Evolutionary conservation across 352 stramenopile genomes (phyloP), one percentile per base, ranked within the genome.

Genomic region (Phytophthora pistaciae): DNA sequence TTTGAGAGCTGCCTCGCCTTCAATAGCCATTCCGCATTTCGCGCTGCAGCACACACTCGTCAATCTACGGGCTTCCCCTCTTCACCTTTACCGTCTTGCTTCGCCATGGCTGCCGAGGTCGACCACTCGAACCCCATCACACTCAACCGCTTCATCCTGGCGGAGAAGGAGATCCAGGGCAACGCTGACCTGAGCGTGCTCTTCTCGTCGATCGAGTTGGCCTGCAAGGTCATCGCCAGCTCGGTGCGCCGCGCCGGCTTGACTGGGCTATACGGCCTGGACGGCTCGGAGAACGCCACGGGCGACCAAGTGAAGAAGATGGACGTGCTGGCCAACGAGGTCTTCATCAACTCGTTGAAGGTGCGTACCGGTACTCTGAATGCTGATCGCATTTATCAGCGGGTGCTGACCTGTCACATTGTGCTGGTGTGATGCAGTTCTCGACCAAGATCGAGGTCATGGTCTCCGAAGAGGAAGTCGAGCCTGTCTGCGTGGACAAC

Each of bases 251-350:
- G 98, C 74, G 97, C 97, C 21, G 96, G 96, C 1, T 62, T 95
- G 52, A 92, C 81, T 48, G 87, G 90, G 0, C 69, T 94, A 11
- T 99, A 99, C 75, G 97, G 97, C 49, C 84, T 99, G 14, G 96
- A 98, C 20, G 98, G 98, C 42, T 96, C 96, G 74, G 83, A 97
- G 60, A 99, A 99, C 82, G 88, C 92, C 31, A 99, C 97, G 13
- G 97, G 98, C 38, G 98, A 99, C 74, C 93, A 98, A 64, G 95
- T 99, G 56, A 99, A 99, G 87, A 99, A 99, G 82, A 91, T 99
- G 23, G 97, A 99, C 78, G 73, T 99, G 33, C 87, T 99, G 59
- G 91, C 97, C 18, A 99, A 99, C 78, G 96, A 99, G 25, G 99
- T 96, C 70, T 97, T 99, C 83, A 98, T 99, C 78, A 99, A 99